A percentile compares a stretch with the other conserved stretches of the same genome.
Conservation (phyloP, 2,329 filamentous ascomycete genomes). For the Lachnellula hyalina region DNA sequence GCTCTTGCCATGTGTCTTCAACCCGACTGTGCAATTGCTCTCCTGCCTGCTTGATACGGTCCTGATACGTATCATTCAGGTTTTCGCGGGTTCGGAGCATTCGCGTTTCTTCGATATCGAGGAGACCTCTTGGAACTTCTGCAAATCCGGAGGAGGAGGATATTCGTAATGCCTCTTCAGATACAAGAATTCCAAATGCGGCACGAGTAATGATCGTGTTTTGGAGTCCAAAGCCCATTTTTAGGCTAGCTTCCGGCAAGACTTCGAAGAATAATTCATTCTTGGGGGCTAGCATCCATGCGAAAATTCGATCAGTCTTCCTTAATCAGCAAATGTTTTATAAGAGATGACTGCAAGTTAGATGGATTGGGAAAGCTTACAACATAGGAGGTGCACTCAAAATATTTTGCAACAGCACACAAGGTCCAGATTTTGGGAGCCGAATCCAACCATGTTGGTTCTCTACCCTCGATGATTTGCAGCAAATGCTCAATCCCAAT, state of each 20-base stretch:
- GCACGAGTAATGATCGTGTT: slow-evolving; percentile 39
- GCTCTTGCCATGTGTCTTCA: slow-evolving; percentile 27
- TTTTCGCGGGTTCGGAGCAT: slow-evolving; percentile 29
- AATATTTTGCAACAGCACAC: slow-evolving; percentile 54
- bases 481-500: slow-evolving; percentile 59
- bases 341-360: not conserved
- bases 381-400: slow-evolving; percentile 45
- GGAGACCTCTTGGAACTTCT: not conserved
- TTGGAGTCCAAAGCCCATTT: slow-evolving; percentile 47
- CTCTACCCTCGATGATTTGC: slow-evolving; percentile 49
- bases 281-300: slow-evolving; percentile 30
- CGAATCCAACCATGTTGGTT: slow-evolving; percentile 52
- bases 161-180: slow-evolving; percentile 49
- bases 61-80: slow-evolving; percentile 47
- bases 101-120: not conserved
- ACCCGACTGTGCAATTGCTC: slow-evolving; percentile 46
- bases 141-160: slow-evolving; percentile 1
- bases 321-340: slow-evolving; percentile 5
- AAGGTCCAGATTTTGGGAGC: slow-evolving; percentile 63
- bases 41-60: slow-evolving; percentile 53
- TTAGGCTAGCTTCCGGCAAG: slow-evolving; percentile 55
- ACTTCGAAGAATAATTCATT: slow-evolving; percentile 57
- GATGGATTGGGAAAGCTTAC: slow-evolving; percentile 28
- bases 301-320: slow-evolving; percentile 23
- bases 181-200: slow-evolving; percentile 57